phyloP scores from a whole-genome alignment of 768 basidiomycete genomes.

The Termitomyces sp. region DNA sequence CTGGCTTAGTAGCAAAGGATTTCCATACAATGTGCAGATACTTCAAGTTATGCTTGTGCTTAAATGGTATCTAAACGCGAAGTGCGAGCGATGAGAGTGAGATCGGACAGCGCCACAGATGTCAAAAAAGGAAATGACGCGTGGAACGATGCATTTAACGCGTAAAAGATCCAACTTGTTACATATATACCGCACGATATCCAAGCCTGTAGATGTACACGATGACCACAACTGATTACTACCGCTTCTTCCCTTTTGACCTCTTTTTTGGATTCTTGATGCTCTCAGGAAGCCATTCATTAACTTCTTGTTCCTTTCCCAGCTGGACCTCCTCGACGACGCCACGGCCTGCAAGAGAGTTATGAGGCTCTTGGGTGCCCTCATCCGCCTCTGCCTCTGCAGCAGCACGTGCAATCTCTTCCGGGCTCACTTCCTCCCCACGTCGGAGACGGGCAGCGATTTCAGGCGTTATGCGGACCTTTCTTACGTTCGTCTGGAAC shows the following conservation, averaged over 20 bases:
- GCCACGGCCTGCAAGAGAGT: conserved; percentile 11
- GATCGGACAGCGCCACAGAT: conserved; percentile 7
- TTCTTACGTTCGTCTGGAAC: conserved; percentile 49
- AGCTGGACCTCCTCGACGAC: conserved; percentile 8
- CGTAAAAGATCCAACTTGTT: background rate
- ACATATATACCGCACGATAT: background rate
- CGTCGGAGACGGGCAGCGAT: conserved; percentile 47
- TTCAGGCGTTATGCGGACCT: conserved; percentile 48
- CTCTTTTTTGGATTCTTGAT: conserved; percentile 39
- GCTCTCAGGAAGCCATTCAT: conserved; percentile 50
- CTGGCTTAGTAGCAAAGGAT: too few relatives aligned
- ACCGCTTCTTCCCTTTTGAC: conserved; percentile 17
- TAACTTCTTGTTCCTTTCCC: conserved; percentile 18
- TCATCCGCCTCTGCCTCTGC: conserved; percentile 35
- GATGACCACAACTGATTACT: background rate
- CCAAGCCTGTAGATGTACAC: background rate
- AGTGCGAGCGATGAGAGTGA: background rate
- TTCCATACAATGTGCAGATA: too few relatives aligned
- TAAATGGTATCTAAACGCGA: too few relatives aligned
- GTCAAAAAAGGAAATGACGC: background rate
- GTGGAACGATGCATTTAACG: background rate
- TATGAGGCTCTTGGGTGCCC: background rate
- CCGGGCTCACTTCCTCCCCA: conserved; percentile 48
- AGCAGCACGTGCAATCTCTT: conserved; percentile 45
- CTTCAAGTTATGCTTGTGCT: too few relatives aligned